phyloP scores from a whole-genome alignment of 768 basidiomycete species.

The Pulveroboletus sp. region DNA sequence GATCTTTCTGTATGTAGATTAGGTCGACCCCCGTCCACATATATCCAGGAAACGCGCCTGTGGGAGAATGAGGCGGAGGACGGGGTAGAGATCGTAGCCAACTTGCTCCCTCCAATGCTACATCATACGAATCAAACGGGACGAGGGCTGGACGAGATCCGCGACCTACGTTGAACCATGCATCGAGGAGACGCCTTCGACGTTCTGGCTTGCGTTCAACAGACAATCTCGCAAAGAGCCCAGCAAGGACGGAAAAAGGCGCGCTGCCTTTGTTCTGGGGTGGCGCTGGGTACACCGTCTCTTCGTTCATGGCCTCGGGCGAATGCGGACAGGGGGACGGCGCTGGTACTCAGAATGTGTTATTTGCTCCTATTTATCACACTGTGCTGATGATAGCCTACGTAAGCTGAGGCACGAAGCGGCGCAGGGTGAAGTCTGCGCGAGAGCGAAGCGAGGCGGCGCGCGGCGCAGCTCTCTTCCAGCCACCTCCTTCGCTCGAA shows the following conservation, averaged over 20 bases:
- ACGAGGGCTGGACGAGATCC: not conserved
- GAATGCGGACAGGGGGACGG: conserved; percentile 56
- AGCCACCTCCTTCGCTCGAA: too few species aligned
- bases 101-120: conserved; percentile 86
- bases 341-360: too few species aligned
- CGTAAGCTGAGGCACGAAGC: too few species aligned
- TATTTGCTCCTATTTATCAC: too few species aligned
- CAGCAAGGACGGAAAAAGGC: conserved; percentile 63
- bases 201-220: conserved; percentile 71
- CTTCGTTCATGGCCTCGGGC: conserved; percentile 26
- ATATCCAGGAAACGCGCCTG: conserved; percentile 49
- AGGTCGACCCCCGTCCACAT: not conserved
- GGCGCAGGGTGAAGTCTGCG: too few species aligned
- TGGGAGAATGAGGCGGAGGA: conserved; percentile 84
- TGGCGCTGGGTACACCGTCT: conserved; percentile 45
- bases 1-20: conserved; percentile 68
- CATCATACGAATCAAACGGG: conserved; percentile 13
- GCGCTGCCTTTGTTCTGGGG: conserved; percentile 66
- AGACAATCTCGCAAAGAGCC: conserved; percentile 73
- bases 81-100: conserved; percentile 85
- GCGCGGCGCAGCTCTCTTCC: too few species aligned
- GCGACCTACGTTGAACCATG: conserved; percentile 75
- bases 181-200: conserved; percentile 60
- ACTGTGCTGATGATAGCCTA: too few species aligned
- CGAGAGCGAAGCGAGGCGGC: too few species aligned